A percentile compares a stretch with the other conserved stretches of the same genome.
Conservation (phyloP, 2,329 filamentous ascomycete genomes). For the Zymoseptoria brevis region DNA sequence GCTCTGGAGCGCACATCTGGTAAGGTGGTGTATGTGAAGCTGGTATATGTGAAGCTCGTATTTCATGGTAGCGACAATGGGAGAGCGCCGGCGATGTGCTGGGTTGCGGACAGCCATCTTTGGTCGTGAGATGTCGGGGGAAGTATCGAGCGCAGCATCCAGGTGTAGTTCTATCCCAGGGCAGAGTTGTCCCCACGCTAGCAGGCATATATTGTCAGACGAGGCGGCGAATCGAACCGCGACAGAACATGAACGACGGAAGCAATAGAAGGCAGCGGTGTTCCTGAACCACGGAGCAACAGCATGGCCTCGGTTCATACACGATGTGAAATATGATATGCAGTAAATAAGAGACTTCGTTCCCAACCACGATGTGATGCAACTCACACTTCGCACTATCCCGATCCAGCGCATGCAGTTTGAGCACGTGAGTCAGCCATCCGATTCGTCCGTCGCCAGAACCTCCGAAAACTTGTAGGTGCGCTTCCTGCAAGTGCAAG, state of each 20-base stretch:
- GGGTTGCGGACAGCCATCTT: background rate
- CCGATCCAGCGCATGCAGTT: background rate
- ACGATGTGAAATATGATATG: too few relatives aligned
- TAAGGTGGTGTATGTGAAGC: background rate
- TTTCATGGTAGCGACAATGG: background rate
- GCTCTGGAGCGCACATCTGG: background rate
- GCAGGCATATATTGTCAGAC: background rate
- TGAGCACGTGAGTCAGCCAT: constrained; percentile 4
- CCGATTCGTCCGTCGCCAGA: background rate
- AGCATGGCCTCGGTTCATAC: background rate
- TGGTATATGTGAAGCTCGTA: background rate
- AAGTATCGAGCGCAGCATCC: background rate
- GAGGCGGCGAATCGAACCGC: background rate
- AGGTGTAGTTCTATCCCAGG: background rate
- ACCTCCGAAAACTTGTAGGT: background rate
- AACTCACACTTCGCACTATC: background rate
- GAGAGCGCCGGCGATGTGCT: background rate
- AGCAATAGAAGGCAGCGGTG: background rate
- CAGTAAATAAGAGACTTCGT: too few relatives aligned
- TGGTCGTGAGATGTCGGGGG: background rate
- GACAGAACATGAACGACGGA: background rate
- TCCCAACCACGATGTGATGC: background rate
- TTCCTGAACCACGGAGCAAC: background rate
- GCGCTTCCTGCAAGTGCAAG: background rate
- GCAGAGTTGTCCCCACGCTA: background rate